A percentile compares a stretch with the other conserved stretches of the same genome.
These are phyloP conservation scores for Rhizophora mangle DNA, from an alignment of 345 rosid genomes.

Conservation along the genomic window DNA sequence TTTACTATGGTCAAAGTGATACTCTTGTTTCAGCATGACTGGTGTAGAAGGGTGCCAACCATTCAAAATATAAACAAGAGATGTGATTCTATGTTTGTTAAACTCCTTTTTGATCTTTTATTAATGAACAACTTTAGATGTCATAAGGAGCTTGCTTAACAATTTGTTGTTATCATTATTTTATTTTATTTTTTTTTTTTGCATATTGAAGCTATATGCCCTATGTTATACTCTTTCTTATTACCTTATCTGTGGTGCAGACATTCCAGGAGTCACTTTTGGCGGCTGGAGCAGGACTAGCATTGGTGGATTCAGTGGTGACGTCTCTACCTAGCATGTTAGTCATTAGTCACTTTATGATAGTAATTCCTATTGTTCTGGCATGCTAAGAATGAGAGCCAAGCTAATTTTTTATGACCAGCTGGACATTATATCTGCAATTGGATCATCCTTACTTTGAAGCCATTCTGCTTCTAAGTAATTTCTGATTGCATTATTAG, in stretches of 20 bases:
- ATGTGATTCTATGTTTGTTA: not conserved
- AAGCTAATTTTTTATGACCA: not conserved
- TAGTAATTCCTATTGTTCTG: slow-evolving; percentile 5
- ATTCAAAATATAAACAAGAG: too few relatives aligned
- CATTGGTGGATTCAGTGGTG: slow-evolving; percentile 97
- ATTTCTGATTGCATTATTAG: not conserved
- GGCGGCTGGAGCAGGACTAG: slow-evolving; percentile 95
- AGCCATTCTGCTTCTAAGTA: not conserved
- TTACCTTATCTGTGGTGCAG: slow-evolving; percentile 39
- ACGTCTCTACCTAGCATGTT: slow-evolving; percentile 57
- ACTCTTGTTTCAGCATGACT: not conserved
- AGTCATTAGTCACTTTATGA: slow-evolving; percentile 51
- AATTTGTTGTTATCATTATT: not conserved
- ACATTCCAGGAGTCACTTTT: slow-evolving; percentile 83
- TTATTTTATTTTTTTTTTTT: not conserved
- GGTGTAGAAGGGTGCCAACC: not conserved
- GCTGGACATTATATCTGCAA: not conserved
- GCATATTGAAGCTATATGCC: not conserved
- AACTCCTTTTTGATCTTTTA: not conserved
- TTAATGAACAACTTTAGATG: not conserved
- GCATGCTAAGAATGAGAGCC: slow-evolving; percentile 4
- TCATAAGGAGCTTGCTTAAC: not conserved
- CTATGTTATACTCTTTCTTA: slow-evolving; percentile 6
- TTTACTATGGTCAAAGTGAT: not conserved
- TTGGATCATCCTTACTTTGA: not conserved